A percentile compares a stretch with the other conserved stretches of the same genome.
These are phyloP conservation scores for Plectosphaerella sp. DNA, from an alignment of 2,329 filamentous ascomycete genomes.

Conservation along the genomic window DNA sequence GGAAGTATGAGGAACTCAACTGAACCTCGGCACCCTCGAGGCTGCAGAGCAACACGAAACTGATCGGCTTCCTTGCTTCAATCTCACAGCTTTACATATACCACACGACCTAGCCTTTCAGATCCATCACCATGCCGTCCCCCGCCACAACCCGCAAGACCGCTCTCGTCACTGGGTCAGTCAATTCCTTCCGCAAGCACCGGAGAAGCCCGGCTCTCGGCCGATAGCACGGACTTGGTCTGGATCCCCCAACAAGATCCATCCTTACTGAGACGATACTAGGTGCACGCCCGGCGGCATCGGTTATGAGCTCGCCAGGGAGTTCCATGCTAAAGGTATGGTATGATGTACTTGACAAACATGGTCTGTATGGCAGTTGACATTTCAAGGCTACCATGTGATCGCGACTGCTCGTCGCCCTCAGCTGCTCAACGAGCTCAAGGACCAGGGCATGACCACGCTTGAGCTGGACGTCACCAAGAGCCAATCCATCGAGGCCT, in stretches of 20 bases:
- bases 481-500: slow-evolving; percentile 42
- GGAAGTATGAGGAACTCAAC: background rate
- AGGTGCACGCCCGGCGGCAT: slow-evolving; percentile 58
- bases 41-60: no score
- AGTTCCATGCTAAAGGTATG: slow-evolving; percentile 48
- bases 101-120: background rate
- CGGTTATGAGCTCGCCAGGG: slow-evolving; percentile 47
- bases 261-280: background rate
- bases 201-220: background rate
- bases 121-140: background rate
- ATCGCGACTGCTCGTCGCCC: slow-evolving; percentile 52
- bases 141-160: slow-evolving; percentile 21
- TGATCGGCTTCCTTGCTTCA: no score
- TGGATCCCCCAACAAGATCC: background rate
- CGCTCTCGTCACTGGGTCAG: slow-evolving; percentile 47
- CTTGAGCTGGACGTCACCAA: slow-evolving; percentile 51
- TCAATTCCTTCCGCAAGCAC: background rate
- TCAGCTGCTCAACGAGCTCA: slow-evolving; percentile 41
- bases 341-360: background rate
- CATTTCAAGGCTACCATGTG: slow-evolving; percentile 41
- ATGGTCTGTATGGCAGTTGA: background rate
- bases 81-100: background rate
- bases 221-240: background rate
- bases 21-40: background rate
- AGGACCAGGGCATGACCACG: slow-evolving; percentile 41